phyloP scores from a whole-genome alignment of 2,329 filamentous ascomycete species.

The Talaromyces marneffei region DNA sequence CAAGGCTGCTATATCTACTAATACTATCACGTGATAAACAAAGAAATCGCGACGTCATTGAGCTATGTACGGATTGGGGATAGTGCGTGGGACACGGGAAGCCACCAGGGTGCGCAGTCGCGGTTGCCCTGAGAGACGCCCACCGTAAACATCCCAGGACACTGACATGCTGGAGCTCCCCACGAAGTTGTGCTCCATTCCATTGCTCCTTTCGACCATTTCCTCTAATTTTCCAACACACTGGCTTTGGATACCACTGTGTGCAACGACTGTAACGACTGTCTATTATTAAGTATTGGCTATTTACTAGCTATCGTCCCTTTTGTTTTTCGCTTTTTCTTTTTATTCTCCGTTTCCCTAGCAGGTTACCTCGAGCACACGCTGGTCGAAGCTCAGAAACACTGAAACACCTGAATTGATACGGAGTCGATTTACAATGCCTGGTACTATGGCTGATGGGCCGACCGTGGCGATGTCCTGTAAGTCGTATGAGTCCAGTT shows the following conservation, averaged over 20 bases:
- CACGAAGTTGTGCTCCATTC: neutral
- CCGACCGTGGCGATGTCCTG: conserved; percentile 64
- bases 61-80: neutral
- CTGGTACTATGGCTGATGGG: conserved; percentile 55
- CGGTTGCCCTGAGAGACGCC: conserved; percentile 14
- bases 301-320: conserved; percentile 4
- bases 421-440: conserved; percentile 44
- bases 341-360: neutral
- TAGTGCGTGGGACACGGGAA: neutral
- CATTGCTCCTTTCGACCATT: neutral
- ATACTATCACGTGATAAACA: neutral
- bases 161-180: neutral
- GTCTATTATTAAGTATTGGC: neutral
- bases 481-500: conserved; percentile 34
- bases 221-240: neutral
- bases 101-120: neutral
- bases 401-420: conserved; percentile 7
- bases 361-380: conserved; percentile 25
- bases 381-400: conserved; percentile 32
- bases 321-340: conserved; percentile 1
- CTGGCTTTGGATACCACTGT: neutral
- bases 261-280: conserved; percentile 3
- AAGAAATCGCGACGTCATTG: neutral
- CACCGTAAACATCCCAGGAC: conserved; percentile 9
- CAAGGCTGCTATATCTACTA: neutral